phyloP scores from a whole-genome alignment of 2,329 filamentous ascomycete species.

The Phialophora macrospora region DNA sequence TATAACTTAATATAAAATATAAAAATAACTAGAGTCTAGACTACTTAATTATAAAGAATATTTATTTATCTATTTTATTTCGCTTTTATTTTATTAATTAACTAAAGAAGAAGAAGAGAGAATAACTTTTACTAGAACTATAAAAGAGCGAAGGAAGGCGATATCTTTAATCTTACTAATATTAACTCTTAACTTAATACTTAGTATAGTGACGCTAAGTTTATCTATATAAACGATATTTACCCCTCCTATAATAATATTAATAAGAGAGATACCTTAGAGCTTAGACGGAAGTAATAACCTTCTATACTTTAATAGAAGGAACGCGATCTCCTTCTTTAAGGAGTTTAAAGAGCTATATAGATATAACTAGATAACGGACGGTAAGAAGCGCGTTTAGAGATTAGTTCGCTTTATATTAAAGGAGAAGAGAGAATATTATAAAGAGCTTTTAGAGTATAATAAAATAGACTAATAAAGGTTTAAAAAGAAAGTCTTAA shows the following conservation, averaged over 20 bases:
- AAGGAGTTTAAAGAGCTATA: too few relatives aligned
- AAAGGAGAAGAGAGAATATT: too few relatives aligned
- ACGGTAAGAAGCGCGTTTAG: too few relatives aligned
- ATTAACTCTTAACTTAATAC: neutral
- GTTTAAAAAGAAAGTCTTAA: too few relatives aligned
- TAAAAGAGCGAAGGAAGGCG: neutral
- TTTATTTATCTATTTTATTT: neutral
- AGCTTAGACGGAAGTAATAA: constrained; percentile 1
- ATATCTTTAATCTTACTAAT: neutral
- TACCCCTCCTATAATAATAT: neutral
- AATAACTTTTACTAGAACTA: neutral
- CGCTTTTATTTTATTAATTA: neutral
- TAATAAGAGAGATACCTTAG: neutral
- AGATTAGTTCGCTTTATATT: too few relatives aligned
- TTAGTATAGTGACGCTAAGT: too few relatives aligned
- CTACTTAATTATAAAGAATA: neutral
- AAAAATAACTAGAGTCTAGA: constrained; percentile 3
- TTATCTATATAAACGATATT: neutral
- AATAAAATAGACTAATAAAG: too few relatives aligned
- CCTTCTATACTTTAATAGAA: constrained; percentile 6
- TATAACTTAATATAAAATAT: neutral
- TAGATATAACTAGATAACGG: too few relatives aligned
- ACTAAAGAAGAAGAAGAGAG: neutral
- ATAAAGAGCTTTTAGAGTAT: too few relatives aligned
- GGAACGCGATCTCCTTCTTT: neutral